phyloP scores from a whole-genome alignment of 306 rosid genomes.

The Acacia acuminata region DNA sequence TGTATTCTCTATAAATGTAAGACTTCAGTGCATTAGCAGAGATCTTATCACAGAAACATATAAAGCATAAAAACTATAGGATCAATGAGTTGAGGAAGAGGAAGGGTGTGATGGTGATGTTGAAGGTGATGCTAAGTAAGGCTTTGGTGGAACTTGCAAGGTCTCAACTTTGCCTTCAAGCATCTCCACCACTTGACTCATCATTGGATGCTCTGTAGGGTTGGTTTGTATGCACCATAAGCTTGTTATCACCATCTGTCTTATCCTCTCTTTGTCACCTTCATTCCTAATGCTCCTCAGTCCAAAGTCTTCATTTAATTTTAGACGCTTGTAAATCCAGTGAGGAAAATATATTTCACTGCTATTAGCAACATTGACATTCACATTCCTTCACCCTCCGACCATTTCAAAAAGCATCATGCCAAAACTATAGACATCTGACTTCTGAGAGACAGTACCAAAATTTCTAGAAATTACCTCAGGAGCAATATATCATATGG shows the following conservation, averaged over 20 bases:
- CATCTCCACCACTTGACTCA: no score
- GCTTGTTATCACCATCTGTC: no score
- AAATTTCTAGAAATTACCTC: slow-evolving; percentile 34
- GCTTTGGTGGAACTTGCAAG: not conserved
- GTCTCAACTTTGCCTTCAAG: not conserved
- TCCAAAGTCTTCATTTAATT: no score
- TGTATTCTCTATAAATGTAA: not conserved
- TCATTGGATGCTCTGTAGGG: no score
- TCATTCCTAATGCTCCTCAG: no score
- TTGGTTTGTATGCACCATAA: no score
- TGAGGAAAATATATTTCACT: slow-evolving; percentile 44
- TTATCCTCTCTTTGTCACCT: no score
- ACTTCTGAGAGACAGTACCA: slow-evolving; percentile 44
- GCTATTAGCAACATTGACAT: not conserved
- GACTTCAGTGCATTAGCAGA: not conserved
- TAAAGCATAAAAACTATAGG: no score
- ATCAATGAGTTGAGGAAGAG: no score
- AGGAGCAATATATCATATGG: slow-evolving; percentile 47
- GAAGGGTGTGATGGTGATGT: no score
- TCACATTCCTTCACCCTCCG: slow-evolving; percentile 35
- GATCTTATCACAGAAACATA: not conserved
- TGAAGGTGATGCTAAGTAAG: not conserved
- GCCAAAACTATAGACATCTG: slow-evolving; percentile 46
- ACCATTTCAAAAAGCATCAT: slow-evolving; percentile 50
- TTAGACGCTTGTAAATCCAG: no score